phyloP scores from a whole-genome alignment of 2,329 filamentous ascomycete species.

The Epichloe elymi region DNA sequence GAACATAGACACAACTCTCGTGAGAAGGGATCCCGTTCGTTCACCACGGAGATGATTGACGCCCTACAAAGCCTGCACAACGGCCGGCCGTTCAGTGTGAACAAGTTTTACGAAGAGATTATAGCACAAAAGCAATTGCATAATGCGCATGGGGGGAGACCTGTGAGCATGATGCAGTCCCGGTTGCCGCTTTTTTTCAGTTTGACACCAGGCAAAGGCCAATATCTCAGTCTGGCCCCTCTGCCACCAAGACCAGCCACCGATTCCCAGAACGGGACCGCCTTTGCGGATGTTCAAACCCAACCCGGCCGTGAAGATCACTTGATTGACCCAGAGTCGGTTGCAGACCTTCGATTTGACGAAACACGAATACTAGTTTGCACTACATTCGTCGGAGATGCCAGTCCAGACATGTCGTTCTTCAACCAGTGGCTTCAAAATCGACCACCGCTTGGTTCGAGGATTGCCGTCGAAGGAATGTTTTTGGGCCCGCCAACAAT shows the following conservation, averaged over 20 bases:
- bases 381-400: conserved; percentile 53
- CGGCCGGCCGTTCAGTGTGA: conserved; percentile 41
- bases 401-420: conserved; percentile 51
- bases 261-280: conserved; percentile 17
- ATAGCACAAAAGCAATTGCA: conserved; percentile 32
- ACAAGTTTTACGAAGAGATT: conserved; percentile 44
- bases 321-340: conserved; percentile 32
- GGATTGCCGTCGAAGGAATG: conserved; percentile 53
- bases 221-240: conserved; percentile 39
- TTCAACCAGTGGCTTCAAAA: conserved; percentile 55
- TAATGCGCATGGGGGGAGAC: conserved; percentile 24
- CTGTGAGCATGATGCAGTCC: conserved; percentile 31
- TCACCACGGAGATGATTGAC: conserved; percentile 44
- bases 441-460: conserved; percentile 40
- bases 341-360: conserved; percentile 45
- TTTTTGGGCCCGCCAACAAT: conserved; percentile 55
- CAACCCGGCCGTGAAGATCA: conserved; percentile 21
- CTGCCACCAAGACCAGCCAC: conserved; percentile 21
- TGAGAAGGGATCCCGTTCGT: conserved; percentile 37
- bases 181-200: conserved; percentile 40
- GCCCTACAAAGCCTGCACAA: conserved; percentile 40
- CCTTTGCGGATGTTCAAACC: conserved; percentile 11
- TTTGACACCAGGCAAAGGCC: conserved; percentile 39
- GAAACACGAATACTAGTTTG: conserved; percentile 51
- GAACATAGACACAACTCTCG: conserved; percentile 34